Percentiles rank a stretch among this genome's conserved stretches.
Evolutionary conservation across 1,139 yeast species (phyloP).

Genomic region (Kluyveromyces sp.): DNA sequence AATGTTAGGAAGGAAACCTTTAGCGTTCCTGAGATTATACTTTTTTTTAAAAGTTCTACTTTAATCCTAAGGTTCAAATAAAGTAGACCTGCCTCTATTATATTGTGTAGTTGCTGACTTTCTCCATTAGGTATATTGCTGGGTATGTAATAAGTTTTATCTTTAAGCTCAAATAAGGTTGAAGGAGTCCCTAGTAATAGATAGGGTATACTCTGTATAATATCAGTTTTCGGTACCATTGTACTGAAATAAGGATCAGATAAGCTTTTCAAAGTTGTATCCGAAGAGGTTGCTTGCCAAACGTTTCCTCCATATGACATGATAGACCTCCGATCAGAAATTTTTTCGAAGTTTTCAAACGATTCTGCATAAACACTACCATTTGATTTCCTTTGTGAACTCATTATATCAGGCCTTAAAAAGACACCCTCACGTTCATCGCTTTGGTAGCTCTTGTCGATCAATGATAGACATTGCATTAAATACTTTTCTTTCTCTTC

Average conservation of each 20-base stretch:
- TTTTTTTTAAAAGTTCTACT: slow-evolving; percentile 30
- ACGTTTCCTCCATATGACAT: slow-evolving; percentile 15
- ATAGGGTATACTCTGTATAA: slow-evolving; percentile 54
- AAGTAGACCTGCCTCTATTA: slow-evolving; percentile 69
- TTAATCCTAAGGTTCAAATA: slow-evolving; percentile 40
- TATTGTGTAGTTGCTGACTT: slow-evolving; percentile 46
- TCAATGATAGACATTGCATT: slow-evolving; percentile 13
- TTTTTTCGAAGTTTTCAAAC: slow-evolving; percentile 31
- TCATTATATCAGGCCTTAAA: background rate
- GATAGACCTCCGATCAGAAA: slow-evolving; percentile 32
- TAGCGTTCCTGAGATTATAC: slow-evolving; percentile 41
- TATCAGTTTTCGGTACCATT: slow-evolving; percentile 38
- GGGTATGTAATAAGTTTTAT: slow-evolving; percentile 39
- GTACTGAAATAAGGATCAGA: slow-evolving; percentile 24
- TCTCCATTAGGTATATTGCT: slow-evolving; percentile 47
- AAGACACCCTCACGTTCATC: background rate
- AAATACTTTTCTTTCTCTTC: slow-evolving; percentile 7
- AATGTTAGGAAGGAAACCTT: slow-evolving; percentile 58
- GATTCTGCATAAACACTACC: slow-evolving; percentile 30
- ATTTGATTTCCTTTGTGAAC: background rate
- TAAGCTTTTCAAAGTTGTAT: slow-evolving; percentile 20
- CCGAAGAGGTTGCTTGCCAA: slow-evolving; percentile 8
- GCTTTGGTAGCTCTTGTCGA: slow-evolving; percentile 5
- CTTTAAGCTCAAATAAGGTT: slow-evolving; percentile 43
- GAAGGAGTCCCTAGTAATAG: slow-evolving; percentile 71